Evolutionary conservation across 2,329 filamentous ascomycete species (phyloP).

Genomic region (Colletotrichum incanum): DNA sequence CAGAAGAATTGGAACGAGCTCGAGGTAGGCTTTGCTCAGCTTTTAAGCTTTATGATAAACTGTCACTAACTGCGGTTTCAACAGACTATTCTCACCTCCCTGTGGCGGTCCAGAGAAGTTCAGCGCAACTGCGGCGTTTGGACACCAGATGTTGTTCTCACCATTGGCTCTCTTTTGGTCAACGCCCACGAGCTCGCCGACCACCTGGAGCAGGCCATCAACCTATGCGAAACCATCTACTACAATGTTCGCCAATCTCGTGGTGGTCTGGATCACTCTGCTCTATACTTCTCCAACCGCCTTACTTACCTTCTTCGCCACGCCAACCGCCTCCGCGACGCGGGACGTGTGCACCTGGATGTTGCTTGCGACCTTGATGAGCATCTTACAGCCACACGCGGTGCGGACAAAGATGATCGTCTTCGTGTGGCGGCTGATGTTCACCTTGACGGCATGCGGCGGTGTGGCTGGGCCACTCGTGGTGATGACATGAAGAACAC

Average conservation of each 20-base stretch:
- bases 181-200: constrained; percentile 51
- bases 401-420: constrained; percentile 40
- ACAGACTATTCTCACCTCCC: constrained; percentile 48
- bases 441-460: constrained; percentile 46
- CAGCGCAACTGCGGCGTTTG: constrained; percentile 48
- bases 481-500: constrained; percentile 39
- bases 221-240: constrained; percentile 51
- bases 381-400: constrained; percentile 30
- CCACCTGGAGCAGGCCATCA: constrained; percentile 49
- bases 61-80: constrained; percentile 13
- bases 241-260: constrained; percentile 54
- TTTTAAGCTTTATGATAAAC: fast-evolving
- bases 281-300: constrained; percentile 50
- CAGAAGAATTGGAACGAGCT: constrained; percentile 63
- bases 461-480: constrained; percentile 45
- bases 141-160: constrained; percentile 49
- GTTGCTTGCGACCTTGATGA: constrained; percentile 48
- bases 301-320: constrained; percentile 49
- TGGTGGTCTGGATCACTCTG: constrained; percentile 50
- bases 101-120: constrained; percentile 55
- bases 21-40: constrained; percentile 47
- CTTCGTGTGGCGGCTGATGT: constrained; percentile 44
- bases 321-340: constrained; percentile 48
- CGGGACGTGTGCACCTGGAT: constrained; percentile 50
- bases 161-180: constrained; percentile 51